Conservation (phyloP, 2,329 filamentous ascomycete species). For the Aschersonia sp. region DNA sequence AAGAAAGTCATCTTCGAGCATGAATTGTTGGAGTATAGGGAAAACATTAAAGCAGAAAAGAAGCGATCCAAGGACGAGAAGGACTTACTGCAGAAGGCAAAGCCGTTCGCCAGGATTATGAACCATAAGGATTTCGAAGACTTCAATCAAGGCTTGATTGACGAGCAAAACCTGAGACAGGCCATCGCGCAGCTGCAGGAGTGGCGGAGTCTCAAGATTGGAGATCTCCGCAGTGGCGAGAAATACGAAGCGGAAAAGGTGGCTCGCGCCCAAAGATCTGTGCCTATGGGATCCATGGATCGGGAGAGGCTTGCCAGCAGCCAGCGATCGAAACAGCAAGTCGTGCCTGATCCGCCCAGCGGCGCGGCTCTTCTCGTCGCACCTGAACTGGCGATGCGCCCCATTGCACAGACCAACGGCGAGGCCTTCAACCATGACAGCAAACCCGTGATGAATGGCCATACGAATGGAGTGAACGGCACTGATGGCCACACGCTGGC, state of each 20-base stretch:
- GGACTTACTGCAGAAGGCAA: constrained; percentile 82
- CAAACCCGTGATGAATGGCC: constrained; percentile 39
- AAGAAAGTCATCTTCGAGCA: constrained; percentile 98
- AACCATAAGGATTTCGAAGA: constrained; percentile 80
- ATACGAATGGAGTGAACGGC: constrained; percentile 32
- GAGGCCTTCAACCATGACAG: constrained; percentile 33
- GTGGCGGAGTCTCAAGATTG: constrained; percentile 76
- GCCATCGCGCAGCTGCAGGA: constrained; percentile 87
- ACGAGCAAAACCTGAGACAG: constrained; percentile 81
- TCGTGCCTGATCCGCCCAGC: constrained; percentile 54
- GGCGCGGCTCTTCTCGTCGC: constrained; percentile 66
- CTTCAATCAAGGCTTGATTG: constrained; percentile 71
- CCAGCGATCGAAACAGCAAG: constrained; percentile 53
- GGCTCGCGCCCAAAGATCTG: constrained; percentile 51
- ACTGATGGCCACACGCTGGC: constrained; percentile 18
- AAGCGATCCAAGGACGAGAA: constrained; percentile 91
- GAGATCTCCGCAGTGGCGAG: constrained; percentile 72
- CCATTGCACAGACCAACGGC: constrained; percentile 18
- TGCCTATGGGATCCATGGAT: constrained; percentile 71
- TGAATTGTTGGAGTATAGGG: constrained; percentile 81
- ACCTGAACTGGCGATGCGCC: constrained; percentile 58
- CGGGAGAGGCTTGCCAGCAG: constrained; percentile 60
- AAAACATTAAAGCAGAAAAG: constrained; percentile 82
- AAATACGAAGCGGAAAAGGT: constrained; percentile 89
- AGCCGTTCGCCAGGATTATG: constrained; percentile 96